Evolutionary conservation across 2,329 filamentous ascomycete species (phyloP), one percentile per base, ranked within the genome.

Genomic region (Furcasterigmium furcatum): DNA sequence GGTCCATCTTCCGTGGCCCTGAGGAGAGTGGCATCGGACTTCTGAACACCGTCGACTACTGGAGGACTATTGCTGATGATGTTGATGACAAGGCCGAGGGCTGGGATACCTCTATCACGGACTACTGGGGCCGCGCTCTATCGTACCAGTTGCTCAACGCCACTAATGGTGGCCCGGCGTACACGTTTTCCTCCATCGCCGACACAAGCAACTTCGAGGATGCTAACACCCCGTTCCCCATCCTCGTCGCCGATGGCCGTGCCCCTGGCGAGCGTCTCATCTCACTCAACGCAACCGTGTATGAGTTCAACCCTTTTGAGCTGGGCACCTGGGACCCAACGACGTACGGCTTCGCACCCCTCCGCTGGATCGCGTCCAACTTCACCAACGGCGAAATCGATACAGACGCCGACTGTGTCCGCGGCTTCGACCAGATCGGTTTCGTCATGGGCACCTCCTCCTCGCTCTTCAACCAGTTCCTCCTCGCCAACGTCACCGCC

Each of bases 361-460:
- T 78, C 2, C 62, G 70, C 45, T 87, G 81, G 58, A 70, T 85
- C 21, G 84, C 80, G 22, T 81, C 80, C 41, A 70, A 74, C 48
- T 76, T 86, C 49, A 65, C 65, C 51, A 66, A 68, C 41, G 84
- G 83, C 51, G 68, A 48, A 44, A 46, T 73, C 1, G 46, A 69
- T 27, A 73, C 74, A 57, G 71, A 74, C 24, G 55, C 63, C 12
- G 46, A 70, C 24, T 73, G 80, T 51, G 65, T 74, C 22, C 59
- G 59, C 20, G 89, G 89, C 2, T 91, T 90, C 53, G 89, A 95
- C 63, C 91, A 88, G 55, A 80, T 80, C 7, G 87, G 87, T 2
- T 95, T 82, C 56, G 72, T 94, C 25, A 88, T 92, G 80, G 88
- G 88, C 47, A 94, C 89, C 1, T 90, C 85, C 10, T 89, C 85